Percentiles rank a stretch among this genome's conserved stretches.
Evolutionary conservation across 1,139 yeast species (phyloP).

Genomic region (Diutina siamensis): DNA sequence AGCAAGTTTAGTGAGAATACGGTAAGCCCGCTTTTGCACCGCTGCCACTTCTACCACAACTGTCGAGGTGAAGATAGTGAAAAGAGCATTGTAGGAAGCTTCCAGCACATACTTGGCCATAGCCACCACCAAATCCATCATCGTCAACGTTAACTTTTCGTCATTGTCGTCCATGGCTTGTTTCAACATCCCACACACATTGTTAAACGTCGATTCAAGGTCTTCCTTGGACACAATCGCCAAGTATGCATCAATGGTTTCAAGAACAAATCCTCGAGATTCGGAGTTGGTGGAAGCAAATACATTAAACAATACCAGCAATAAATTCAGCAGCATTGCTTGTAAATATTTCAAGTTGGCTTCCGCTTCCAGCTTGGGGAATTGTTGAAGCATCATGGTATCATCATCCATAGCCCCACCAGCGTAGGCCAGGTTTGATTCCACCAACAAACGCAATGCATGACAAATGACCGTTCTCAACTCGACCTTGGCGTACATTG

Average conservation of each 20-base stretch:
- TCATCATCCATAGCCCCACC: conserved; percentile 51
- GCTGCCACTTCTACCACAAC: conserved; percentile 43
- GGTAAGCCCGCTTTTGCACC: conserved; percentile 82
- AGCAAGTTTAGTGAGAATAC: conserved; percentile 59
- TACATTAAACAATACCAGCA: conserved; percentile 84
- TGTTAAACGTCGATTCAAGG: conserved; percentile 66
- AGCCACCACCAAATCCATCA: conserved; percentile 84
- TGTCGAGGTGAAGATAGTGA: conserved; percentile 66
- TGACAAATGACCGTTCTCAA: conserved; percentile 74
- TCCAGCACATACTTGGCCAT: conserved; percentile 76
- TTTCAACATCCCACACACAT: conserved; percentile 70
- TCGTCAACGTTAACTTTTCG: conserved; percentile 50
- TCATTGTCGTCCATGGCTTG: conserved; percentile 60
- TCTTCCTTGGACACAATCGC: conserved; percentile 60
- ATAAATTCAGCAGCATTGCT: conserved; percentile 55
- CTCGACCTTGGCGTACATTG: conserved; percentile 64
- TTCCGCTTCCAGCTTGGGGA: conserved; percentile 38
- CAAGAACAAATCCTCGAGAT: conserved; percentile 72
- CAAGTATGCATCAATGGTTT: conserved; percentile 73
- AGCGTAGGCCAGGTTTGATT: conserved; percentile 56
- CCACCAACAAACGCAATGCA: conserved; percentile 66
- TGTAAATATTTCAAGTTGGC: conserved; percentile 52
- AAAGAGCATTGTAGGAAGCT: conserved; percentile 58
- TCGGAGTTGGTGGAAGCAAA: conserved; percentile 81
- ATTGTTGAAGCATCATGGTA: conserved; percentile 45